phyloP scores from a whole-genome alignment of 768 basidiomycete species.

The Tricholoma saponaceum region DNA sequence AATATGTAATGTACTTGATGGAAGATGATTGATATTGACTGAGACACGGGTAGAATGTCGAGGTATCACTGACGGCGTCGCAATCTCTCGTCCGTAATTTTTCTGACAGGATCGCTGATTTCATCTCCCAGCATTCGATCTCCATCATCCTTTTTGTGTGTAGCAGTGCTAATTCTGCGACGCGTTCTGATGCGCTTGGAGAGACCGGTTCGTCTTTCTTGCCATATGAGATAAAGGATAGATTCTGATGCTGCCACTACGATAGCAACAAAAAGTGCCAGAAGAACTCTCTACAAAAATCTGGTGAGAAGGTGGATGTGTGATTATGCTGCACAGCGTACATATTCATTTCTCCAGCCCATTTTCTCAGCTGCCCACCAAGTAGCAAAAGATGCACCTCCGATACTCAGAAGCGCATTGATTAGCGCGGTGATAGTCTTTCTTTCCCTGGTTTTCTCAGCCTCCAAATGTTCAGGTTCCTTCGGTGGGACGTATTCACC shows the following conservation, averaged over 20 bases:
- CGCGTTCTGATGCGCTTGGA: conserved; percentile 16
- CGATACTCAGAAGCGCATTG: conserved; percentile 69
- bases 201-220: conserved; percentile 37
- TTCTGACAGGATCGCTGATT: conserved; percentile 10
- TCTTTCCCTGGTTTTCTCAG: conserved; percentile 47
- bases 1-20: background rate
- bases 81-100: conserved; percentile 16
- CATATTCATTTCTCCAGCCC: conserved; percentile 74
- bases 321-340: conserved; percentile 29
- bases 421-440: conserved; percentile 66
- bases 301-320: conserved; percentile 3
- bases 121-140: conserved; percentile 4
- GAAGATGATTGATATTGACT: background rate
- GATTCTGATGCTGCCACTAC: conserved; percentile 71
- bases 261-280: conserved; percentile 55
- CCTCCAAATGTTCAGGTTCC: conserved; percentile 45
- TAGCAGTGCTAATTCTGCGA: conserved; percentile 10
- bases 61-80: conserved; percentile 26
- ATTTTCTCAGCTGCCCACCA: conserved; percentile 70
- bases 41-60: background rate
- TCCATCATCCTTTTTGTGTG: conserved; percentile 36
- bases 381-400: conserved; percentile 59
- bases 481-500: conserved; percentile 43
- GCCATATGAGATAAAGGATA: conserved; percentile 71
- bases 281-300: conserved; percentile 47